These are phyloP conservation scores for Strigomonas culicis DNA, from an alignment of 208 protist species.

Conservation along the genomic window DNA sequence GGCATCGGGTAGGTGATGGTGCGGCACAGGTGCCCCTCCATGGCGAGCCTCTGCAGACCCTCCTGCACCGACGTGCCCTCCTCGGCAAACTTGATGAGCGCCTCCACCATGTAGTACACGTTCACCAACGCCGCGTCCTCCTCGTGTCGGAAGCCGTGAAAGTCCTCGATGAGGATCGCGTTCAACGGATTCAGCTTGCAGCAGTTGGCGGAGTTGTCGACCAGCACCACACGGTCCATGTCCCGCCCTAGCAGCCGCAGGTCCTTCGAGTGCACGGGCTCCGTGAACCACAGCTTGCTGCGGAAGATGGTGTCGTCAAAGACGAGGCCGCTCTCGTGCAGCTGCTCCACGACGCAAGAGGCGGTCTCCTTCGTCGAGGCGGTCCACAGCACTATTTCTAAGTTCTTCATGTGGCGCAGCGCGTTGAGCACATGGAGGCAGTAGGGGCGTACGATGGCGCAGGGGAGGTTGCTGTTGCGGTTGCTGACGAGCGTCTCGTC, in stretches of 20 bases:
- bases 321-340: constrained; percentile 62
- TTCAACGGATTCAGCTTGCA: constrained; percentile 88
- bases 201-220: constrained; percentile 92
- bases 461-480: constrained; percentile 42
- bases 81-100: constrained; percentile 41
- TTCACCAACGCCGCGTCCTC: constrained; percentile 83
- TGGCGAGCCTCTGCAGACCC: constrained; percentile 39
- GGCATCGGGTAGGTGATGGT: constrained; percentile 44
- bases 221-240: constrained; percentile 83
- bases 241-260: constrained; percentile 88
- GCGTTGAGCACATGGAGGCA: constrained; percentile 84
- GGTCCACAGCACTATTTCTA: constrained; percentile 93
- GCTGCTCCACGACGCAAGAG: constrained; percentile 72
- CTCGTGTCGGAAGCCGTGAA: constrained; percentile 55
- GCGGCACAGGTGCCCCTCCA: constrained; percentile 68
- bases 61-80: constrained; percentile 40
- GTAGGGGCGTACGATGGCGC: constrained; percentile 83
- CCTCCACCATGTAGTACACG: constrained; percentile 86
- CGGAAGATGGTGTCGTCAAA: constrained; percentile 90
- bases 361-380: constrained; percentile 90
- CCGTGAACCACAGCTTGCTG: constrained; percentile 88
- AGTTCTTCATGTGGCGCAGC: constrained; percentile 71
- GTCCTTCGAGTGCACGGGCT: constrained; percentile 91
- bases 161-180: constrained; percentile 86
- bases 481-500: constrained; percentile 93